Conservation (phyloP, 352 stramenopile genomes). For the Phytopythium sindhum region DNA sequence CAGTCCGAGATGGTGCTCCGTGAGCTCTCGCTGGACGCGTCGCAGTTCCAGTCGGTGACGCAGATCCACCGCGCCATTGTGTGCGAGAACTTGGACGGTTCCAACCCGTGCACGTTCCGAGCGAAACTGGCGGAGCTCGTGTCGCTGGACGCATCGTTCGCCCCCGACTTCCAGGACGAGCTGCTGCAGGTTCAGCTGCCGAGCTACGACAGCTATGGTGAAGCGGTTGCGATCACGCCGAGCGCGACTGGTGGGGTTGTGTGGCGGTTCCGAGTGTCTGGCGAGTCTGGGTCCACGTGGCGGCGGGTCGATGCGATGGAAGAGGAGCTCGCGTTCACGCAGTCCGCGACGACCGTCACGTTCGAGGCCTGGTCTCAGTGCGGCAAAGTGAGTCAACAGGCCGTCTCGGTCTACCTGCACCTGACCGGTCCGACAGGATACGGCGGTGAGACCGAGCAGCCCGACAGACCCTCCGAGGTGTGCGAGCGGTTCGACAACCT, state of each 20-base stretch:
- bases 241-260: neutral
- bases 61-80: conserved; percentile 60
- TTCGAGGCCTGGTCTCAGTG: conserved; percentile 64
- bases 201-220: conserved; percentile 3
- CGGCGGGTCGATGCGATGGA: conserved; percentile 24
- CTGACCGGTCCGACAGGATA: conserved; percentile 20
- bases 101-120: conserved; percentile 30
- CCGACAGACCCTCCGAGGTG: conserved; percentile 11
- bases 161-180: conserved; percentile 5
- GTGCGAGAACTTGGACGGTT: conserved; percentile 38
- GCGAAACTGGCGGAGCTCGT: conserved; percentile 30
- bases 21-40: conserved; percentile 17
- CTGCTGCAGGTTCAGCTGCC: neutral
- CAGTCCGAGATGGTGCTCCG: conserved; percentile 37
- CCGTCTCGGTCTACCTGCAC: conserved; percentile 53
- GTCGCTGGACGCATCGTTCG: neutral
- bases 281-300: neutral
- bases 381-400: conserved; percentile 37
- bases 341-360: conserved; percentile 40
- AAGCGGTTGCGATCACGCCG: neutral
- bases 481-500: conserved; percentile 57
- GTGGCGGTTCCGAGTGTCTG: conserved; percentile 2
- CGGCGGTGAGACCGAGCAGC: neutral
- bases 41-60: conserved; percentile 45
- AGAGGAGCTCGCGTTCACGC: conserved; percentile 30